Percentiles rank a stretch among this genome's conserved stretches.
phyloP scores from a whole-genome alignment of 192 early-diverging fungal species.

The Coemansia sp. region DNA sequence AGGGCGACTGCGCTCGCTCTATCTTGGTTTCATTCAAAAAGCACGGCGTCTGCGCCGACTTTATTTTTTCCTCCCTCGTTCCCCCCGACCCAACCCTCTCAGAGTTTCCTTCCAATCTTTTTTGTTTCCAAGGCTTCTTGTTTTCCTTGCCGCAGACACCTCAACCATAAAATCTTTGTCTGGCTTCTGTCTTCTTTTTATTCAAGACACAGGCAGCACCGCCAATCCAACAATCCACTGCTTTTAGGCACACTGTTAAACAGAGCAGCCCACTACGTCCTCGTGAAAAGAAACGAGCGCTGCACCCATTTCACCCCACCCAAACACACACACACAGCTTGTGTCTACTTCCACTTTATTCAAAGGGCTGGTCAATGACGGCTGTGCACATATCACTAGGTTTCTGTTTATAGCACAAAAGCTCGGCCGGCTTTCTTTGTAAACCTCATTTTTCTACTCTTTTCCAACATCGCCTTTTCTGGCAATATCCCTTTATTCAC shows the following conservation, averaged over 20 bases:
- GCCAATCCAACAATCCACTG: no score
- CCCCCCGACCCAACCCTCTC: neutral
- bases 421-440: neutral
- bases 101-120: neutral
- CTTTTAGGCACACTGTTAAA: no score
- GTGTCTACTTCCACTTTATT: neutral
- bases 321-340: neutral
- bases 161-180: no score
- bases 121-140: neutral
- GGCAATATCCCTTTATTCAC: neutral
- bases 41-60: conserved; percentile 7
- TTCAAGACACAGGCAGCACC: neutral
- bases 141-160: neutral
- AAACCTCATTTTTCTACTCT: neutral
- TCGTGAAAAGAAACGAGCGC: neutral
- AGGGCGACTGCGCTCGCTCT: no score
- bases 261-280: no score
- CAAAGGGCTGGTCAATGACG: neutral
- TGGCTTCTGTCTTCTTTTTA: neutral
- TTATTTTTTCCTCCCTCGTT: neutral
- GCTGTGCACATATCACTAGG: neutral
- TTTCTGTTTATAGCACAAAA: neutral
- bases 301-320: no score
- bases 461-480: neutral
- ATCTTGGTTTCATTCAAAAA: conserved; percentile 7